These are phyloP conservation scores for Hylodesmum podocarpum DNA, from an alignment of 306 rosid genomes.

Conservation along the genomic window DNA sequence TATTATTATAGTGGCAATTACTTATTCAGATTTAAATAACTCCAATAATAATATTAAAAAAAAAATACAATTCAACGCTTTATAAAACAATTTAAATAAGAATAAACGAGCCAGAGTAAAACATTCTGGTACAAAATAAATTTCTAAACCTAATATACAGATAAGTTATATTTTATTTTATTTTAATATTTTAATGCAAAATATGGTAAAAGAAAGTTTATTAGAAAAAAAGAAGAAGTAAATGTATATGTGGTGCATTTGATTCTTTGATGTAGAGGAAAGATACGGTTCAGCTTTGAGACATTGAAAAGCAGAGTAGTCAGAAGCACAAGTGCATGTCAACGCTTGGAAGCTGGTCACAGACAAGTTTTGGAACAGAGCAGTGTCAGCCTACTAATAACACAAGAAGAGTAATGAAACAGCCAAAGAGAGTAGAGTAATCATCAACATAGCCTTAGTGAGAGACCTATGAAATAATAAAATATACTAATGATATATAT, in stretches of 20 bases:
- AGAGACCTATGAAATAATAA: not conserved
- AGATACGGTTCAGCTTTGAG: slow-evolving; percentile 49
- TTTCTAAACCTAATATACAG: too few species aligned
- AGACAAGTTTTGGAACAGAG: not conserved
- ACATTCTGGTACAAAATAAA: too few species aligned
- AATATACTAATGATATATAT: too few species aligned
- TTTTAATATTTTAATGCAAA: not conserved
- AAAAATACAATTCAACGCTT: too few species aligned
- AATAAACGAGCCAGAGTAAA: too few species aligned
- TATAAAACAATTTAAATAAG: too few species aligned
- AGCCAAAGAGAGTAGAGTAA: not conserved
- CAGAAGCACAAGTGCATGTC: slow-evolving; percentile 64
- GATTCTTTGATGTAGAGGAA: slow-evolving; percentile 47
- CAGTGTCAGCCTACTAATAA: not conserved
- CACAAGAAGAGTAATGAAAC: not conserved
- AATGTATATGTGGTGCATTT: slow-evolving; percentile 22
- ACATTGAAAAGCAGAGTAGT: slow-evolving; percentile 23
- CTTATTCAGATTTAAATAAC: too few species aligned
- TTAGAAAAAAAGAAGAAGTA: not conserved
- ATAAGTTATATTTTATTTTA: too few species aligned
- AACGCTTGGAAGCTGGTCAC: slow-evolving; percentile 45
- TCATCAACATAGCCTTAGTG: not conserved
- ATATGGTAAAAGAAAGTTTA: too few species aligned
- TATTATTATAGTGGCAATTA: too few species aligned
- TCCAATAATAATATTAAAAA: too few species aligned